Evolutionary conservation across 345 rosid species (phyloP), one percentile per base, ranked within the genome.

Genomic region (Linum tenue): DNA sequence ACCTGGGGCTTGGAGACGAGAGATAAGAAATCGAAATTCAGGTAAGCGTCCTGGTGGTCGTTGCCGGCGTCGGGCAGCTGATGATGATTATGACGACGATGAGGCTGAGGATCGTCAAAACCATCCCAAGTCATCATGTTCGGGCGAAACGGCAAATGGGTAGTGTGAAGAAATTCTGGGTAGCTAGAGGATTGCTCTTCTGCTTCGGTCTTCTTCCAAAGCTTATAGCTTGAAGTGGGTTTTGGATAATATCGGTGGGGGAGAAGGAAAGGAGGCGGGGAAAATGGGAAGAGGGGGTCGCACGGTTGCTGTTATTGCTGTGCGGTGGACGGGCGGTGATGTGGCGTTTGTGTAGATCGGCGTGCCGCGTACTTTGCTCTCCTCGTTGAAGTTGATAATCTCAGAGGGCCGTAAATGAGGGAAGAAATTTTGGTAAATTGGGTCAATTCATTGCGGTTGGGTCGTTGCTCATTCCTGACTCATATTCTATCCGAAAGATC

Each of bases 1-100:
- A 87, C 96, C 97, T 87, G 82, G 80, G 82, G 85, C 38, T 78
- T 79, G 56, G 96, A 84, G 39, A 87, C 55, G 38, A 85, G 73
- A 12, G 87, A 88, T 61, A 85, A 63, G 68, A 83, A 80, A 71
- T 91, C 94, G 70, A 82, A 86, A 74, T 85, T 78, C 64, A 82
- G 75, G 76, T 69, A 60, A 37, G 86, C 77, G 59, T 76, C 82
- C 0, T 62, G 60, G 10, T 67, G 65, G 56, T 71, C 69, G 62
- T 59, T 68, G 39, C 66, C 60, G 5, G 60, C 44, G 50, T 53
- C 66, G 43, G 69, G 60, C 22, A 22, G 31, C 31, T 22, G 31
- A 22, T 60, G 64, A 11, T 48, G 72, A 11, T 22, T 43, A 75
- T 64, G 38, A 50, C 58, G 67, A 35, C 50, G 17, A 63, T 14